Evolutionary conservation across 2,329 filamentous ascomycete genomes (phyloP).

Genomic region (Ascochyta lentis): DNA sequence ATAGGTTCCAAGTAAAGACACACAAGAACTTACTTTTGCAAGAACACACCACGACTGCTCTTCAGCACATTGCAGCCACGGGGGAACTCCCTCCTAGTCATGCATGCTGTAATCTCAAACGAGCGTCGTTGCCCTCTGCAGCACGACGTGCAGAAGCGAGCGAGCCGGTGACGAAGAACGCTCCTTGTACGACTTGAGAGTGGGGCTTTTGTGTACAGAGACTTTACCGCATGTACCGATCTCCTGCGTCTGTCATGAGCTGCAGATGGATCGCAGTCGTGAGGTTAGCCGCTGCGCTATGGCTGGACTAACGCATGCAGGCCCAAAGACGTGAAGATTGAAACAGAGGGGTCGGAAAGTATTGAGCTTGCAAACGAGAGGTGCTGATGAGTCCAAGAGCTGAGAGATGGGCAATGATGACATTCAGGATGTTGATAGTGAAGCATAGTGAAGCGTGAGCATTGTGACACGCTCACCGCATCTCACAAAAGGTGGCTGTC

Average conservation of each 20-base stretch:
- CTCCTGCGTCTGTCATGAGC: conserved; percentile 22
- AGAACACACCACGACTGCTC: not conserved
- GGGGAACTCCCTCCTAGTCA: not conserved
- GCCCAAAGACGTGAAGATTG: conserved; percentile 25
- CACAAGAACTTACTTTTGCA: too few species aligned
- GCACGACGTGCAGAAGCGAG: conserved; percentile 27
- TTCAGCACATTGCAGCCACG: not conserved
- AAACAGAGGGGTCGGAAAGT: conserved; percentile 6
- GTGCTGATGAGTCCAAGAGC: not conserved
- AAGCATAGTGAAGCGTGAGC: conserved; percentile 23
- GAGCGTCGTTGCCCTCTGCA: conserved; percentile 14
- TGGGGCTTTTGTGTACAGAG: conserved; percentile 25
- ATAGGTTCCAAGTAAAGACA: too few species aligned
- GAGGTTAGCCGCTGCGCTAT: conserved; percentile 23
- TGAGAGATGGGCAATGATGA: conserved; percentile 6
- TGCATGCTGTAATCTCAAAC: conserved; percentile 15
- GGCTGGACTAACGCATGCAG: conserved; percentile 36
- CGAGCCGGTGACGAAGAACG: conserved; percentile 22
- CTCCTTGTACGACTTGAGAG: conserved; percentile 24
- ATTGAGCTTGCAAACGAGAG: not conserved
- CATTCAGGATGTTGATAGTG: conserved; percentile 9
- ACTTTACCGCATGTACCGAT: conserved; percentile 27
- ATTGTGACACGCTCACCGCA: conserved; percentile 36
- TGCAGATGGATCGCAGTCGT: conserved; percentile 28
- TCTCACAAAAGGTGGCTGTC: conserved; percentile 30